phyloP scores from a whole-genome alignment of 2,329 filamentous ascomycete species.

The Pseudogymnoascus sp. region DNA sequence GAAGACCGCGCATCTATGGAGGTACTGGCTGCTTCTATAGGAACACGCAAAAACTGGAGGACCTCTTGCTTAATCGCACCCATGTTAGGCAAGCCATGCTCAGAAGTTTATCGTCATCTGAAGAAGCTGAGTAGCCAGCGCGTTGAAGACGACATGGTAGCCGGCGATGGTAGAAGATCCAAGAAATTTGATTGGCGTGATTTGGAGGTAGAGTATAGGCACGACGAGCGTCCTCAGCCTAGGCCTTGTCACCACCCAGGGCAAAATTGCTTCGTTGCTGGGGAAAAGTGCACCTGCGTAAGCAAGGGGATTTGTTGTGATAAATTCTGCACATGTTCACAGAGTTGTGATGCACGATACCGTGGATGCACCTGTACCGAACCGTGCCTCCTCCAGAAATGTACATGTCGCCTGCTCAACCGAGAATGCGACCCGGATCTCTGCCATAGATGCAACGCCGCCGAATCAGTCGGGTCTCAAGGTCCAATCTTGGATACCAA shows the following conservation, averaged over 20 bases:
- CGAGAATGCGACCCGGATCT: constrained; percentile 75
- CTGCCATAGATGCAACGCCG: constrained; percentile 35
- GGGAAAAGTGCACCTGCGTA: neutral
- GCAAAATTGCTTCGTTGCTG: neutral
- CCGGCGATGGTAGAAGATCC: neutral
- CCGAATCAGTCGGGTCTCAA: neutral
- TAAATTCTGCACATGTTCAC: neutral
- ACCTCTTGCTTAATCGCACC: neutral
- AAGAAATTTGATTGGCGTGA: neutral
- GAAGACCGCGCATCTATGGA: neutral
- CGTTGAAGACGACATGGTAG: neutral
- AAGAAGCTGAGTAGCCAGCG: neutral
- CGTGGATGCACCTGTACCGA: neutral
- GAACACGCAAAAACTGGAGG: neutral
- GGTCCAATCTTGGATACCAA: constrained; percentile 19
- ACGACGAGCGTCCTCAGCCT: neutral
- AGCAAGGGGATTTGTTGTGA: neutral
- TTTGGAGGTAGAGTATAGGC: neutral
- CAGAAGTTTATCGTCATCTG: neutral
- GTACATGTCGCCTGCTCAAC: constrained; percentile 63
- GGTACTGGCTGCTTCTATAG: neutral
- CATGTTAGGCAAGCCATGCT: neutral
- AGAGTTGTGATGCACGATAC: neutral
- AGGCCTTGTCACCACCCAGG: neutral
- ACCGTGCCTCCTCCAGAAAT: constrained; percentile 49